phyloP scores from a whole-genome alignment of 768 basidiomycete species.

The Leccinum truebloodii region DNA sequence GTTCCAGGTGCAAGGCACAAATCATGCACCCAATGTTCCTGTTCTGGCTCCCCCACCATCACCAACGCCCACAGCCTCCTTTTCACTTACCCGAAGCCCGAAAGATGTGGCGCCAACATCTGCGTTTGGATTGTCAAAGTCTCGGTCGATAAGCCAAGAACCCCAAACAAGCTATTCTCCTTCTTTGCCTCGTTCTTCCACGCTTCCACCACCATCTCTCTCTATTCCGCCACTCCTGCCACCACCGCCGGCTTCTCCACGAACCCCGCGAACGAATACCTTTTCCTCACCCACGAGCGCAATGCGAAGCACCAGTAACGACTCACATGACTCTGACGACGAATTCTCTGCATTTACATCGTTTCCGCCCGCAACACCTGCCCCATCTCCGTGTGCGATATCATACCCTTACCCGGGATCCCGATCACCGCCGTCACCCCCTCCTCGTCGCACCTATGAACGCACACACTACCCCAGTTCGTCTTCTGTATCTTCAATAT shows the following conservation, averaged over 20 bases:
- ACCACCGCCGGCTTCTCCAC: slow-evolving; percentile 33
- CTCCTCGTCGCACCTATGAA: slow-evolving; percentile 27
- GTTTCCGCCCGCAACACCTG: slow-evolving; percentile 21
- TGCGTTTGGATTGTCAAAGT: slow-evolving; percentile 4
- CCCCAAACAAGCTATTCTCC: slow-evolving; percentile 21
- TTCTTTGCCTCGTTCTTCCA: slow-evolving; percentile 20
- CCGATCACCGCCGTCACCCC: slow-evolving; percentile 31
- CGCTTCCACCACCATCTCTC: slow-evolving; percentile 27
- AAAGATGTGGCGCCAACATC: slow-evolving; percentile 4
- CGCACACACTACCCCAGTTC: slow-evolving; percentile 24
- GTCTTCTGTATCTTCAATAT: slow-evolving; percentile 29
- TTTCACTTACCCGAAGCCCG: slow-evolving; percentile 18
- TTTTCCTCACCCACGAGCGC: slow-evolving; percentile 7
- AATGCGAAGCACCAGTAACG: slow-evolving; percentile 10
- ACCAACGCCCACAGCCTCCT: slow-evolving; percentile 31
- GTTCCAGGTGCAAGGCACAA: slow-evolving; percentile 3
- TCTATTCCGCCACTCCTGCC: slow-evolving; percentile 32
- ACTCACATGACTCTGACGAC: slow-evolving; percentile 37
- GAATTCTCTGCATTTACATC: slow-evolving; percentile 56
- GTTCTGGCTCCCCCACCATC: slow-evolving; percentile 27
- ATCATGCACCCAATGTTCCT: slow-evolving; percentile 11
- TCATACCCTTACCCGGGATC: slow-evolving; percentile 16
- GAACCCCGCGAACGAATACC: slow-evolving; percentile 30
- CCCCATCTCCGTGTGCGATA: slow-evolving; percentile 8
- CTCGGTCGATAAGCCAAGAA: slow-evolving; percentile 14